A percentile compares a stretch with the other conserved stretches of the same genome.
phyloP scores from a whole-genome alignment of 192 early-diverging fungal genomes.

The Umbelopsis isabellina region DNA sequence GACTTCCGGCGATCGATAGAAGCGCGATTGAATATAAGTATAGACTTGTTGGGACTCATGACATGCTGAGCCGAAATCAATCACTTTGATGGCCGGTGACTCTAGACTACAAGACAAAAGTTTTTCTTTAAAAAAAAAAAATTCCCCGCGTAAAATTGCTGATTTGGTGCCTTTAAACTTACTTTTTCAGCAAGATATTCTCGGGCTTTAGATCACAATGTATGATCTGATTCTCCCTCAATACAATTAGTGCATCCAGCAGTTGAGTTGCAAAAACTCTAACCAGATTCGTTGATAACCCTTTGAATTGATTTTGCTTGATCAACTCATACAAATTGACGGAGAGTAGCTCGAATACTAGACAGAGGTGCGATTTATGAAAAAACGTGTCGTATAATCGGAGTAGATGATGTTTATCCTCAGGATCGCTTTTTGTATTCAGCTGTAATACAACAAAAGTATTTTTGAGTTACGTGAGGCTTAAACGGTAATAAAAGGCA shows the following conservation, averaged over 20 bases:
- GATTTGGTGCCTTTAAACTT: constrained; percentile 24
- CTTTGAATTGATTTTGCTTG: constrained; percentile 96
- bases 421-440: constrained; percentile 82
- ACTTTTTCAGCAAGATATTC: constrained; percentile 92
- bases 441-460: constrained; percentile 53
- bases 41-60: constrained; percentile 91
- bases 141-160: neutral
- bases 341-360: constrained; percentile 96
- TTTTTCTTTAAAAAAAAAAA: constrained; percentile 7
- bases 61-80: constrained; percentile 99
- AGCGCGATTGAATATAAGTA: constrained; percentile 98
- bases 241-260: constrained; percentile 84
- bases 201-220: constrained; percentile 99
- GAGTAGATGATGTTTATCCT: constrained; percentile 89
- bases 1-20: constrained; percentile 96
- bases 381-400: constrained; percentile 92
- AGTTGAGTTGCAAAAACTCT: constrained; percentile 93
- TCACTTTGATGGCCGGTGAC: constrained; percentile 93
- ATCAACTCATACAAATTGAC: constrained; percentile 98
- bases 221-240: constrained; percentile 89
- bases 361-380: constrained; percentile 89
- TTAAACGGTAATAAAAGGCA: neutral
- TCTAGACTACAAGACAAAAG: constrained; percentile 61
- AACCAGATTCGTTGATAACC: constrained; percentile 92
- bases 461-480: neutral